Evolutionary conservation across 2,329 filamentous ascomycete species (phyloP), one percentile per base, ranked within the genome.

Genomic region (Myrmaecium sp.): DNA sequence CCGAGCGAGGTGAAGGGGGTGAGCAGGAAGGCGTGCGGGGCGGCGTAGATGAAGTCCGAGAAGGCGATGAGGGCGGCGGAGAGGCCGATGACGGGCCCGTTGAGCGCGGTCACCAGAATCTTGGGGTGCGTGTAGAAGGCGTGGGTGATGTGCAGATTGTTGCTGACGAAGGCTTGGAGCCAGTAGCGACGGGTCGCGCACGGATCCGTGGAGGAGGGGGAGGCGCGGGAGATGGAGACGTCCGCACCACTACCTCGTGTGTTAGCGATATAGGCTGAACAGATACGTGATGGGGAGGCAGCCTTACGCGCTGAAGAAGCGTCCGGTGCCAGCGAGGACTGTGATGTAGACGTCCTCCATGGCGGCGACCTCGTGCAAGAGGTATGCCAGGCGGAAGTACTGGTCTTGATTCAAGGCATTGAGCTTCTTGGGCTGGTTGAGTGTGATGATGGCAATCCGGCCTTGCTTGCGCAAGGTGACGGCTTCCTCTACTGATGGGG

Each of bases 41-140:
- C 64, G 46, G 69, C 74, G 62, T 95, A 95, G 49, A 95, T 69
- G 59, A 95, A 95, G 60, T 95, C 89, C 14, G 79, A 79, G 50
- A 81, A 78, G 15, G 74, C 74, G 31, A 82, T 60, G 1, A 95
- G 56, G 0, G 86, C 84, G 1, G 86, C 89, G 2, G 77, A 79
- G 17, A 95, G 73, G 5, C 89, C 89, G 28, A 98, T 66, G 7
- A 74, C 83, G 5, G 89, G 89, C 3, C 86, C 89, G 56, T 95
- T 95, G 37, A 95, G 73, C 0, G 81, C 89, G 0, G 75, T 74
- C 33, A 95, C 68, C 14, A 95, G 77, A 54, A 95, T 78, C 58
- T 95, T 94, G 41, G 83, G 80, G 56, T 95, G 89, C 9, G 73
- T 74, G 60, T 89, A 84, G 60, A 95, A 93, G 40, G 82, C 75